Evolutionary conservation across 352 stramenopile genomes (phyloP), one percentile per base, ranked within the genome.

Genomic region (Globisporangium apiculatum): DNA sequence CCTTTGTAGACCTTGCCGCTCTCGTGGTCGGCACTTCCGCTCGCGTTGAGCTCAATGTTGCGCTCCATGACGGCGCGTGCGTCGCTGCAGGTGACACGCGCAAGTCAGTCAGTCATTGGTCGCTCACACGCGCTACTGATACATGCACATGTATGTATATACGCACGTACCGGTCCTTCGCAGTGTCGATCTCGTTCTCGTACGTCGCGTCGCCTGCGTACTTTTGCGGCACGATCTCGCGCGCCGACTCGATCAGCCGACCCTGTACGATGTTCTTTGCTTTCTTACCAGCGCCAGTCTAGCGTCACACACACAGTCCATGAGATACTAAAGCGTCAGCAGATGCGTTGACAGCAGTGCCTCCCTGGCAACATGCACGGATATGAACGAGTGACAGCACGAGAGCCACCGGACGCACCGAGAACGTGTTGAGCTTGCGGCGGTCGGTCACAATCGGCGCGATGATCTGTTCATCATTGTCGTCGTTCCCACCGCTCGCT

Each of bases 181-280:
- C 81, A 46, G 83, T 93, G 66, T 93, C 83, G 48, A 93, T 93
- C 66, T 93, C 79, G 12, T 63, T 80, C 66, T 93, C 83, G 58
- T 93, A 91, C 40, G 83, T 93, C 53, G 83, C 83, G 49, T 90
- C 83, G 12, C 83, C 83, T 31, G 83, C 83, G 66, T 91, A 93
- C 48, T 83, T 64, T 55, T 91, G 77, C 24, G 79, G 83, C 15
- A 91, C 81, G 48, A 90, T 75, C 62, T 93, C 73, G 37, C 83
- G 83, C 62, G 76, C 73, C 3, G 83, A 93, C 60, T 84, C 73
- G 62, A 91, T 72, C 35, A 80, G 66, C 37, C 55, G 71, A 17
- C 66, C 71, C 53, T 89, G 68, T 36, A 92, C 66, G 48, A 83
- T 65, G 51, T 89, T 89, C 56, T 82, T 80, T 50, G 59, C 57